A percentile compares a stretch with the other conserved stretches of the same genome.
phyloP scores from a whole-genome alignment of 1,284 basidiomycete species.

The Austroboletus olivaceoglutinosus region DNA sequence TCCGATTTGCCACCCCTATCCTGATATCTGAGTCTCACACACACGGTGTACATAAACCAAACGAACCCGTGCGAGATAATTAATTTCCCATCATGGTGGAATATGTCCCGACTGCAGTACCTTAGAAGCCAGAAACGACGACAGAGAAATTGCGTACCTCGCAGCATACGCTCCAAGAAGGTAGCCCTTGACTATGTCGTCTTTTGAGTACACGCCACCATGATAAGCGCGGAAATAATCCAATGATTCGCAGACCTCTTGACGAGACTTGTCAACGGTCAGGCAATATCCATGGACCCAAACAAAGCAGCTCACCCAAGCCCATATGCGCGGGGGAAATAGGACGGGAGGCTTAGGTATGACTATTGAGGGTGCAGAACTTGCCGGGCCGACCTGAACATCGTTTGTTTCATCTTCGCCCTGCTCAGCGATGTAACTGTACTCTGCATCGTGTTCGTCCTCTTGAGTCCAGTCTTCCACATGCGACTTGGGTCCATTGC shows the following conservation, averaged over 20 bases:
- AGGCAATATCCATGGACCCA: not conserved
- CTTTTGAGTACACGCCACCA: conserved; percentile 66
- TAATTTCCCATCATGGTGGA: conserved; percentile 57
- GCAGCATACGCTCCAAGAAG: conserved; percentile 67
- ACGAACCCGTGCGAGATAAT: conserved; percentile 79
- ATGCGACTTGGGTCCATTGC: conserved; percentile 1
- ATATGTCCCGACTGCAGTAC: conserved; percentile 59
- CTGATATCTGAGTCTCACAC: not conserved
- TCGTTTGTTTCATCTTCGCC: conserved; percentile 12
- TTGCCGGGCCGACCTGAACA: not conserved
- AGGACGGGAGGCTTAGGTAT: conserved; percentile 36
- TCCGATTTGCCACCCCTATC: conserved; percentile 67
- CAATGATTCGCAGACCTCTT: conserved; percentile 76
- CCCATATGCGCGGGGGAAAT: conserved; percentile 50
- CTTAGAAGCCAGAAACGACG: conserved; percentile 5
- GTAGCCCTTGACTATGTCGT: conserved; percentile 68
- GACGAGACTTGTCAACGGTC: conserved; percentile 56
- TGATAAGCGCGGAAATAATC: conserved; percentile 76
- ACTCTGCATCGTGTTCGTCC: conserved; percentile 21
- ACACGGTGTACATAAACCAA: not conserved
- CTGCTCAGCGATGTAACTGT: conserved; percentile 5
- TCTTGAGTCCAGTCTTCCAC: conserved; percentile 26
- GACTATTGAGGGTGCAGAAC: not conserved
- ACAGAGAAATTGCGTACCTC: conserved; percentile 40
- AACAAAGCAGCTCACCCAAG: conserved; percentile 38